Evolutionary conservation across 2,329 filamentous ascomycete species (phyloP).

Genomic region (Tolypocladium album): DNA sequence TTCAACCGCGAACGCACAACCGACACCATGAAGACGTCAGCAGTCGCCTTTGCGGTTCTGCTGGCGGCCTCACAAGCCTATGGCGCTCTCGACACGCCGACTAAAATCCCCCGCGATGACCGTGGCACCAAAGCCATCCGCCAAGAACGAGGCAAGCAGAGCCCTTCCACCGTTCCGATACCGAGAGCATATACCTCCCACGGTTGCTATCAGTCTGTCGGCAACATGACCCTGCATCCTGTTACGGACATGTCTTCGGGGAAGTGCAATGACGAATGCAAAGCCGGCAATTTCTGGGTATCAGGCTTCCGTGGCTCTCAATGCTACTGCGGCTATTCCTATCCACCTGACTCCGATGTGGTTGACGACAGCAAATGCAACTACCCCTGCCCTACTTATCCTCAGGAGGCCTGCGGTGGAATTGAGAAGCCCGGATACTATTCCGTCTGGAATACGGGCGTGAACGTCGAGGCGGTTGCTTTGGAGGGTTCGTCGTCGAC

Average conservation of each 20-base stretch:
- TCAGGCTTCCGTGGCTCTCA: slow-evolving; percentile 50
- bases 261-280: slow-evolving; percentile 29
- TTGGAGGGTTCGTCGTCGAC: slow-evolving; percentile 8
- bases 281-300: slow-evolving; percentile 37
- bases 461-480: slow-evolving; percentile 24
- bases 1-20: background rate
- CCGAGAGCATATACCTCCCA: slow-evolving; percentile 30
- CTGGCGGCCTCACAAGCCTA: slow-evolving; percentile 15
- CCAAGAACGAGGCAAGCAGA: slow-evolving; percentile 14
- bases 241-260: slow-evolving; percentile 23
- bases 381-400: slow-evolving; percentile 53
- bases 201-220: slow-evolving; percentile 38
- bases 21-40: slow-evolving; percentile 18
- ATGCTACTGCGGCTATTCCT: slow-evolving; percentile 63
- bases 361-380: slow-evolving; percentile 52
- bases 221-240: slow-evolving; percentile 23
- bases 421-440: slow-evolving; percentile 17
- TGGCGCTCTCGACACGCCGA: slow-evolving; percentile 10
- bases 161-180: slow-evolving; percentile 24
- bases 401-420: slow-evolving; percentile 47
- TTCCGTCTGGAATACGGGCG: slow-evolving; percentile 41
- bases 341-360: slow-evolving; percentile 48
- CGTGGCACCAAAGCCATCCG: background rate
- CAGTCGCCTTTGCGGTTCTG: slow-evolving; percentile 15
- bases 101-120: background rate